phyloP scores from a whole-genome alignment of 2,329 filamentous ascomycete genomes.

The Tolypocladium pustulatum region DNA sequence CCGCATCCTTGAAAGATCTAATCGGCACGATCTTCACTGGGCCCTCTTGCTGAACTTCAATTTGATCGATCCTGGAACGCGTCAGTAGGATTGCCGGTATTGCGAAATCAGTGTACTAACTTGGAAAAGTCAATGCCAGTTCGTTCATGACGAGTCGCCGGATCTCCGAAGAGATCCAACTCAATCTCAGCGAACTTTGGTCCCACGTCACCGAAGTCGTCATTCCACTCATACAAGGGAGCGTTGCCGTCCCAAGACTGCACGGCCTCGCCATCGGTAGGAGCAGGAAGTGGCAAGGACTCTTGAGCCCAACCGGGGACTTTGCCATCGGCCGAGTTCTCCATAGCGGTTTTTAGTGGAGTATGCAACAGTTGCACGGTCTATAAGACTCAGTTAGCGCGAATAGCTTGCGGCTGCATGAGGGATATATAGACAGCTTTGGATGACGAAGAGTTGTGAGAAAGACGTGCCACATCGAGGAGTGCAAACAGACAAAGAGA shows the following conservation, averaged over 20 bases:
- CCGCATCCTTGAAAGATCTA: slow-evolving; percentile 59
- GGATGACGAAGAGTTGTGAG: neutral
- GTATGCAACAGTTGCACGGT: neutral
- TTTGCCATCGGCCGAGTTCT: slow-evolving; percentile 15
- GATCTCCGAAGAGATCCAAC: slow-evolving; percentile 58
- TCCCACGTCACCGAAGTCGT: slow-evolving; percentile 78
- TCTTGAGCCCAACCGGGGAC: slow-evolving; percentile 29
- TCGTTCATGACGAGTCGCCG: slow-evolving; percentile 34
- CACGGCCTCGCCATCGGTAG: slow-evolving; percentile 5
- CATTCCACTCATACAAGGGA: slow-evolving; percentile 71
- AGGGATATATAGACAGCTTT: neutral
- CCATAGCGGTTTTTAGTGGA: slow-evolving; percentile 3
- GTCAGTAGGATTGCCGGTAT: slow-evolving; percentile 11
- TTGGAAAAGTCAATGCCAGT: slow-evolving; percentile 53
- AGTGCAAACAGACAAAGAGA: too few relatives aligned
- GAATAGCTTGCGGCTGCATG: too few relatives aligned
- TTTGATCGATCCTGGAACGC: slow-evolving; percentile 37
- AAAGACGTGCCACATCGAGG: neutral
- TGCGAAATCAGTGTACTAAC: slow-evolving; percentile 28
- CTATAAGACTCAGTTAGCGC: neutral
- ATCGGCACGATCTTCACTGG: slow-evolving; percentile 38
- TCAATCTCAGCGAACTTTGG: slow-evolving; percentile 64
- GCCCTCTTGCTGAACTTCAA: slow-evolving; percentile 49
- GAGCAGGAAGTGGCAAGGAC: slow-evolving; percentile 23
- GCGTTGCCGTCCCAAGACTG: slow-evolving; percentile 42